Percentiles rank a stretch among this genome's conserved stretches.
Evolutionary conservation across 208 protist species (phyloP).

Genomic region (Crithidia expoeki): DNA sequence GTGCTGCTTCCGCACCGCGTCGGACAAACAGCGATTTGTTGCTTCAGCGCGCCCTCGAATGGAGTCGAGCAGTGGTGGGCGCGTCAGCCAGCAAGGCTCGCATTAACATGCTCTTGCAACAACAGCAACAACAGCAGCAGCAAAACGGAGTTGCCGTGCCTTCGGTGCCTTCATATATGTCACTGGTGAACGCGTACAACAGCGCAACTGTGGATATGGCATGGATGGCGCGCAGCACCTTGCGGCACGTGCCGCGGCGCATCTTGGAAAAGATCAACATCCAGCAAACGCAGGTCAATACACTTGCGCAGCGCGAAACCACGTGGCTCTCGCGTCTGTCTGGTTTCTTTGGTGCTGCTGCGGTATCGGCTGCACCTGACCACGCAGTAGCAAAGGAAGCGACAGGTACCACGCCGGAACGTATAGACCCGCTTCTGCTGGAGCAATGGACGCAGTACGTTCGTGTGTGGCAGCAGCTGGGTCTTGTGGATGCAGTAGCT

Average conservation of each 20-base stretch:
- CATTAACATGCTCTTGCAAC: constrained; percentile 33
- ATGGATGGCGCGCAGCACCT: constrained; percentile 52
- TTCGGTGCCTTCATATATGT: background rate
- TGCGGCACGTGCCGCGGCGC: constrained; percentile 54
- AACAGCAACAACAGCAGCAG: constrained; percentile 32
- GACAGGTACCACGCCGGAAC: background rate
- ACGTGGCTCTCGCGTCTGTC: constrained; percentile 33
- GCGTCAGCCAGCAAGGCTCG: constrained; percentile 25
- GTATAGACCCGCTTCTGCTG: constrained; percentile 39
- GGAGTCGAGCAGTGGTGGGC: constrained; percentile 34
- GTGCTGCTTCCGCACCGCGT: background rate
- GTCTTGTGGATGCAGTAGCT: constrained; percentile 8
- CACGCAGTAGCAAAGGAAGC: constrained; percentile 2
- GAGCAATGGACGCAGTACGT: constrained; percentile 49
- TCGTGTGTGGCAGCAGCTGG: constrained; percentile 34
- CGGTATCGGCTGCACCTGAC: constrained; percentile 6
- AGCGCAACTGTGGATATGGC: constrained; percentile 67
- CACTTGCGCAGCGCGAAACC: constrained; percentile 27
- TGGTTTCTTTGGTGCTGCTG: constrained; percentile 2
- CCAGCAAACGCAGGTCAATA: constrained; percentile 18
- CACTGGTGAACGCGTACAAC: constrained; percentile 44
- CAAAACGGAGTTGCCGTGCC: constrained; percentile 9
- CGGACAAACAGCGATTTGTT: constrained; percentile 25
- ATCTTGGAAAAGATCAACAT: constrained; percentile 61
- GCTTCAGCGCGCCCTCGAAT: constrained; percentile 29